A percentile compares a stretch with the other conserved stretches of the same genome.
These are phyloP conservation scores for Conticribra guillardii DNA, from an alignment of 108 stramenopile genomes.

Conservation along the genomic window DNA sequence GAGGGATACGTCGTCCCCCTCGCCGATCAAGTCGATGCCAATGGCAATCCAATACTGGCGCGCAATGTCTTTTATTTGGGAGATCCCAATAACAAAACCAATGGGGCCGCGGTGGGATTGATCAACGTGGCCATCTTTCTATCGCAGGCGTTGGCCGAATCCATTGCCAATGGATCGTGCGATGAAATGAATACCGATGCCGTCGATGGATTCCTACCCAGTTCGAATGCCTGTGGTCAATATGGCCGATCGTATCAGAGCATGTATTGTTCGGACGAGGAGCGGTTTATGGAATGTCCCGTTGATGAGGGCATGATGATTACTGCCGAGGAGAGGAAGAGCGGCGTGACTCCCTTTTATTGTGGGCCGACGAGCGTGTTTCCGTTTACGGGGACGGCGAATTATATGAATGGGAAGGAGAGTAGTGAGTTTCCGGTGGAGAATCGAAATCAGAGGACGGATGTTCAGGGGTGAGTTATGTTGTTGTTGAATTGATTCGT, in stretches of 20 bases:
- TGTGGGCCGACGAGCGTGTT: conserved; percentile 3
- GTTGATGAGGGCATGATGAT: conserved; percentile 14
- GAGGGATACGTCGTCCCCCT: conserved; percentile 8
- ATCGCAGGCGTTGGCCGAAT: conserved; percentile 8
- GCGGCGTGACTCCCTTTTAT: conserved; percentile 15
- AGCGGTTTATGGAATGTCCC: conserved; percentile 18
- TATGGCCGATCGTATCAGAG: conserved; percentile 16
- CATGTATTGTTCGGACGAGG: conserved; percentile 11
- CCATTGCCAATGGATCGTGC: conserved; percentile 8
- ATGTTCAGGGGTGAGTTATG: conserved; percentile 12
- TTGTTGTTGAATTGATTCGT: neutral
- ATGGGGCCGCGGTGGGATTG: conserved; percentile 10
- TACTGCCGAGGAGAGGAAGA: neutral
- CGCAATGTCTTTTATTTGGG: conserved; percentile 20
- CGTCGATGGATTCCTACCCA: conserved; percentile 13
- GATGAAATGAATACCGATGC: conserved; percentile 21
- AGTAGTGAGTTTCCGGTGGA: conserved; percentile 10
- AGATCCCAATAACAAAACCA: neutral
- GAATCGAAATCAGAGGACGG: conserved; percentile 25
- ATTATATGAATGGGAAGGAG: conserved; percentile 24
- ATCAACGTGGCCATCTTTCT: conserved; percentile 15
- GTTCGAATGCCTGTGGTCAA: conserved; percentile 20
- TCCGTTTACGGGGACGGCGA: conserved; percentile 7
- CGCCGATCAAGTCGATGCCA: neutral
- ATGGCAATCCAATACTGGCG: neutral